Base-by-base conservation (phyloP, 2,329 filamentous ascomycete species). In the Talaromyces rugulosus region DNA sequence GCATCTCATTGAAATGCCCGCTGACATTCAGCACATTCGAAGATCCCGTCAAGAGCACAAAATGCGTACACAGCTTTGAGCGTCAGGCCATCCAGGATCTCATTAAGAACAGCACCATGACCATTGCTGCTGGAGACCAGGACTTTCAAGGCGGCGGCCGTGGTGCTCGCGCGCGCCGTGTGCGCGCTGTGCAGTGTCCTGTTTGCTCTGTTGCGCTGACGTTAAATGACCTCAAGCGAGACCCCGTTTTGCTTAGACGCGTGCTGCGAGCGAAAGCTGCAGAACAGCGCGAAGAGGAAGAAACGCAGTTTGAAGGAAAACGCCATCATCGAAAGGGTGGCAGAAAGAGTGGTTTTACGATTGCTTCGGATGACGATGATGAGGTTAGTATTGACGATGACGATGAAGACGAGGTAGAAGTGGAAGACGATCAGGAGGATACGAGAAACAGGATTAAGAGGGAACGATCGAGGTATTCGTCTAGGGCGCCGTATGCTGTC, bases 41-140 rank as follows among this genome's bases (percentile, higher is more conserved):
- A 6, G 74, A 81, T 60, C 81, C 81, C 0, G 75, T 82, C 2
- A 81, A 75, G 5, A 81, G 77, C 64, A 77, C 72, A 0, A 80
- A 80, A 68, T 83, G 81, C 63, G 78, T 77, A 0, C 81, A 83
- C 65, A 80, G 74, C 56, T 83, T 82, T 66, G 81, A 83, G 66
- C 76, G 73, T 18, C 63, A 68, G 2, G 81, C 80, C 0, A 82
- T 83, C 62, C 62, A 74, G 16, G 69, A 71, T 16, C 80, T 82
- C 76, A 77, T 83, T 36, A 56, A 61, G 0, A 67, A 67, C 11
- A 78, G 75, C 50, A 71, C 64, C n/a, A 65, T 70, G 30, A 69
- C 69, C 4, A 67, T 70, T 2, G 68, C 69, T 0, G 64, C 64
- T 0, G 50, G 58, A 0, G 63, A 54, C 2, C 57, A 58, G 18